Conservation (phyloP, 2,329 filamentous ascomycete species). For the Diaporthe caulivora region DNA sequence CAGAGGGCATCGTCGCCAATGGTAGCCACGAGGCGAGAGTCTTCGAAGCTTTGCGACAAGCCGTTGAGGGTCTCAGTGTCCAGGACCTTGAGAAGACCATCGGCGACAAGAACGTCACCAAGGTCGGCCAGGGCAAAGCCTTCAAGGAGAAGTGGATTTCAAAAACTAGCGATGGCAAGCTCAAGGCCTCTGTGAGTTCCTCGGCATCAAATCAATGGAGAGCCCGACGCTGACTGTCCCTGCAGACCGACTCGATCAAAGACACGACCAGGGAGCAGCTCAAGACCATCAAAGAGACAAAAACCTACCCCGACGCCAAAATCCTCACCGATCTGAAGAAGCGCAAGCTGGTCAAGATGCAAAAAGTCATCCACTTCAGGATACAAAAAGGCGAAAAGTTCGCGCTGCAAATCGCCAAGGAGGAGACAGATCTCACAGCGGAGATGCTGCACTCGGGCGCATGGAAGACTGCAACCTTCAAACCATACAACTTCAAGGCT, state of each 20-base stretch:
- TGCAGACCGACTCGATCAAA: constrained; percentile 77
- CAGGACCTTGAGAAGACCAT: constrained; percentile 77
- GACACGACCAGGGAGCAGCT: constrained; percentile 85
- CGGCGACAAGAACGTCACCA: constrained; percentile 79
- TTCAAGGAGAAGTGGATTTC: constrained; percentile 84
- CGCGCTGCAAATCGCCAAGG: constrained; percentile 87
- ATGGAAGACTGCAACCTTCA: constrained; percentile 94
- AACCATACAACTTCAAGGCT: constrained; percentile 71
- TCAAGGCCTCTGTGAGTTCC: constrained; percentile 57
- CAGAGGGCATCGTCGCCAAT: constrained; percentile 77
- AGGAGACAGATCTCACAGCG: constrained; percentile 93
- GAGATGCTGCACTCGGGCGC: constrained; percentile 91
- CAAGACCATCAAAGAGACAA: constrained; percentile 76
- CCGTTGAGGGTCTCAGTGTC: constrained; percentile 82
- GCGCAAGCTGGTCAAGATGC: constrained; percentile 86
- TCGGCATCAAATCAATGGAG: not conserved
- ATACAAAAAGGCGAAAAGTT: constrained; percentile 90
- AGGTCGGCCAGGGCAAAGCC: constrained; percentile 93
- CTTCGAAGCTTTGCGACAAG: constrained; percentile 78
- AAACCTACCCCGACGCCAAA: constrained; percentile 79
- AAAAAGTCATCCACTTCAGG: constrained; percentile 88
- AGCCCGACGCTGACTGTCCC: constrained; percentile 30
- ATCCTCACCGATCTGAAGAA: constrained; percentile 86
- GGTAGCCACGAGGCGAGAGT: constrained; percentile 88
- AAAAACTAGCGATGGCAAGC: constrained; percentile 69